phyloP scores from a whole-genome alignment of 108 stramenopile species.

The Pinguiococcus pyrenoidosus region DNA sequence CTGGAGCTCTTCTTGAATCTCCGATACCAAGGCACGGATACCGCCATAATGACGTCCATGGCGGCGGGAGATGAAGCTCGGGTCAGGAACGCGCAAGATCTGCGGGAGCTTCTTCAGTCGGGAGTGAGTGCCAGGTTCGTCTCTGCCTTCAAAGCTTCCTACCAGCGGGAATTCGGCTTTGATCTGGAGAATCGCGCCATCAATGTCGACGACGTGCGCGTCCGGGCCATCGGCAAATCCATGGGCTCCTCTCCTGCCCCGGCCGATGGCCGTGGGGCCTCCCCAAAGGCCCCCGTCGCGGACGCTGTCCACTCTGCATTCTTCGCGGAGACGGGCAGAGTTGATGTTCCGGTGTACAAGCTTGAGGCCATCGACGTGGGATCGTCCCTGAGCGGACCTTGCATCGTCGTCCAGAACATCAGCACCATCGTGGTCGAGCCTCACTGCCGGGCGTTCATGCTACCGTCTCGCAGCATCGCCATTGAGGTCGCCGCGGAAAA shows the following conservation, averaged over 20 bases:
- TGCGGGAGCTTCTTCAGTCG: too few species aligned
- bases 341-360: conserved; percentile 69
- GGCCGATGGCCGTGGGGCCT: too few species aligned
- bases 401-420: conserved; percentile 82
- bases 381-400: conserved; percentile 64
- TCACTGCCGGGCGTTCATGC: conserved; percentile 36
- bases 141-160: conserved; percentile 46
- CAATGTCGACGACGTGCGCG: conserved; percentile 85
- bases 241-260: too few species aligned
- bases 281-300: too few species aligned
- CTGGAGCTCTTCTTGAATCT: conserved; percentile 43
- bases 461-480: too few species aligned
- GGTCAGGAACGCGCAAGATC: too few species aligned
- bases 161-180: conserved; percentile 87
- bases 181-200: conserved; percentile 61
- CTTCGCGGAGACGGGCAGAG: too few species aligned
- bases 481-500: too few species aligned
- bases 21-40: conserved; percentile 89
- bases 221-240: conserved; percentile 74
- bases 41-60: conserved; percentile 58
- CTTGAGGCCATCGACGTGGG: conserved; percentile 62
- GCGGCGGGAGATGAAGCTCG: neutral
- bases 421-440: conserved; percentile 89
- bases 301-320: too few species aligned
- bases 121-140: too few species aligned